phyloP scores from a whole-genome alignment of 2,329 filamentous ascomycete genomes.

The Colletotrichum orbiculare region DNA sequence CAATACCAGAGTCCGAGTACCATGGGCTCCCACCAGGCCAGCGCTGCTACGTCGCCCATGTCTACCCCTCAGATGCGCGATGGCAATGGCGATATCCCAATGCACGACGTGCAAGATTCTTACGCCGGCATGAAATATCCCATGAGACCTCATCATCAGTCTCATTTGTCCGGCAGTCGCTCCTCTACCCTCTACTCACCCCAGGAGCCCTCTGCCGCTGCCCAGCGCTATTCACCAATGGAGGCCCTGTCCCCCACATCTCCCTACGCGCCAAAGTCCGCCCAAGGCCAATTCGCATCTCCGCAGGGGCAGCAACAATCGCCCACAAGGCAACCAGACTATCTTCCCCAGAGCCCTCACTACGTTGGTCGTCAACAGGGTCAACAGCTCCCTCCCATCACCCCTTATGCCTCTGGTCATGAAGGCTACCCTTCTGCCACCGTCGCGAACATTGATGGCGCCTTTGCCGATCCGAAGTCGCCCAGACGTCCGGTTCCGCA shows the following conservation, averaged over 20 bases:
- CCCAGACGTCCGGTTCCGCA: constrained; percentile 61
- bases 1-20: constrained; percentile 65
- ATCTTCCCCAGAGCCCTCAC: constrained; percentile 69
- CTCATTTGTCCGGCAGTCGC: constrained; percentile 69
- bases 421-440: constrained; percentile 80
- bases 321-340: constrained; percentile 76
- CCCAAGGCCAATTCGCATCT: constrained; percentile 65
- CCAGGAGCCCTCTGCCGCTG: constrained; percentile 82
- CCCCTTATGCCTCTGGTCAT: constrained; percentile 74
- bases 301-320: constrained; percentile 76
- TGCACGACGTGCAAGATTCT: constrained; percentile 87
- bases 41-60: constrained; percentile 69
- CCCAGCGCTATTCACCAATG: constrained; percentile 96
- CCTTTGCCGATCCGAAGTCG: constrained; percentile 69
- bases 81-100: constrained; percentile 80
- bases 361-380: constrained; percentile 60
- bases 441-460: constrained; percentile 76
- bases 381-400: constrained; percentile 80
- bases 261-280: constrained; percentile 75
- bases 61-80: constrained; percentile 72
- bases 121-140: constrained; percentile 90
- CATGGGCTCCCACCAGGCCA: constrained; percentile 46
- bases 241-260: constrained; percentile 85
- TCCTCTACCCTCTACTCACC: constrained; percentile 76
- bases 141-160: constrained; percentile 80